phyloP scores from a whole-genome alignment of 495 filamentous ascomycete species.

The Rostrohypoxylon terebratum region DNA sequence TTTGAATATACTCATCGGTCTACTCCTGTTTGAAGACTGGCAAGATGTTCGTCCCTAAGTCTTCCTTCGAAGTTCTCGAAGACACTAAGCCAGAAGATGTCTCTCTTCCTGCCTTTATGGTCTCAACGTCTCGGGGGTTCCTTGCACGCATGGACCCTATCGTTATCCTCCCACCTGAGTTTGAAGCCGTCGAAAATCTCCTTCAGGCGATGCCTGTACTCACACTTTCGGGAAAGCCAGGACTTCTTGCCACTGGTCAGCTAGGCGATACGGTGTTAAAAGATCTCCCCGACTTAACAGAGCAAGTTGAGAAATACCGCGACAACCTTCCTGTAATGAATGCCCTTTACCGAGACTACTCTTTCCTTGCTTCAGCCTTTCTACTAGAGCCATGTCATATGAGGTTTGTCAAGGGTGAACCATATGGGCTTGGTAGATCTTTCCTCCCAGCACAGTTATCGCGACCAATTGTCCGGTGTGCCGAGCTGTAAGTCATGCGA shows the following conservation, averaged over 20 bases:
- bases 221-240: slow-evolving; percentile 74
- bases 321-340: slow-evolving; percentile 79
- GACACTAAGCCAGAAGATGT: slow-evolving; percentile 56
- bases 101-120: slow-evolving; percentile 83
- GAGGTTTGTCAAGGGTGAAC: slow-evolving; percentile 71
- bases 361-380: slow-evolving; percentile 88
- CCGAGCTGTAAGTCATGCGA: slow-evolving; percentile 72
- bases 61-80: slow-evolving; percentile 54
- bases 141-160: slow-evolving; percentile 74
- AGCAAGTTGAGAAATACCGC: slow-evolving; percentile 74
- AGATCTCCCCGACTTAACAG: slow-evolving; percentile 80
- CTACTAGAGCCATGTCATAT: slow-evolving; percentile 94
- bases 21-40: not conserved
- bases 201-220: slow-evolving; percentile 80
- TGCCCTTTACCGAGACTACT: slow-evolving; percentile 89
- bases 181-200: slow-evolving; percentile 74
- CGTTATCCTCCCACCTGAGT: slow-evolving; percentile 72
- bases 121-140: slow-evolving; percentile 86
- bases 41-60: slow-evolving; percentile 46
- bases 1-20: not conserved
- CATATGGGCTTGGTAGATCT: slow-evolving; percentile 80
- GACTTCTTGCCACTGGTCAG: slow-evolving; percentile 77
- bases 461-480: slow-evolving; percentile 79
- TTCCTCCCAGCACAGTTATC: slow-evolving; percentile 76
- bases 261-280: slow-evolving; percentile 74